Evolutionary conservation across 805 yeast species (phyloP).

Genomic region (Blastobotrys muscicola): DNA sequence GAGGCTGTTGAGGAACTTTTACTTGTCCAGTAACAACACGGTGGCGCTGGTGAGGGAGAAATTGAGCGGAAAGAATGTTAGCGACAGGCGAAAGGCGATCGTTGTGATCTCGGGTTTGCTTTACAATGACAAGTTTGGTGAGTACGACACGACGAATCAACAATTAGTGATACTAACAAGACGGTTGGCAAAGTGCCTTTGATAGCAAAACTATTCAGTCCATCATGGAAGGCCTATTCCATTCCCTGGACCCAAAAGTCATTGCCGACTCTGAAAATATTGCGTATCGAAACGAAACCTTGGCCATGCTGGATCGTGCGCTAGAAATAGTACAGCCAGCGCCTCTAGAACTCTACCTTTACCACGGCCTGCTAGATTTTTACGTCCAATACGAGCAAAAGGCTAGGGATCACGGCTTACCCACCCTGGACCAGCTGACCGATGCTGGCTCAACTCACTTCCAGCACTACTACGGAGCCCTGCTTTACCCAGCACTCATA

Average conservation of each 20-base stretch:
- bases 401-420: neutral
- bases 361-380: conserved; percentile 5
- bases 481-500: too few relatives aligned
- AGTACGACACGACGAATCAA: neutral
- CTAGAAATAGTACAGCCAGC: too few relatives aligned
- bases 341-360: neutral
- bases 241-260: conserved; percentile 1
- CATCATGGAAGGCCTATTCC: conserved; percentile 2
- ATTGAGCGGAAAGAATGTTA: neutral
- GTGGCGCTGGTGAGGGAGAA: conserved; percentile 5
- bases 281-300: conserved; percentile 1
- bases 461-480: neutral
- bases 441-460: neutral
- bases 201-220: conserved; percentile 1
- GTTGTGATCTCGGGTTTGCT: conserved; percentile 3
- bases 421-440: conserved; percentile 2
- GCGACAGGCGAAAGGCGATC: conserved; percentile 3
- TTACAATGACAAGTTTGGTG: neutral
- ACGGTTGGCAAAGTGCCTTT: neutral
- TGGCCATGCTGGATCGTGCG: neutral
- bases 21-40: conserved; percentile 2
- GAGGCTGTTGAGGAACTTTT: conserved; percentile 4
- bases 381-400: conserved; percentile 4
- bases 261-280: neutral
- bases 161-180: neutral